Base-by-base conservation (phyloP, 305 asterid species). In the Stenogyne calaminthoides region DNA sequence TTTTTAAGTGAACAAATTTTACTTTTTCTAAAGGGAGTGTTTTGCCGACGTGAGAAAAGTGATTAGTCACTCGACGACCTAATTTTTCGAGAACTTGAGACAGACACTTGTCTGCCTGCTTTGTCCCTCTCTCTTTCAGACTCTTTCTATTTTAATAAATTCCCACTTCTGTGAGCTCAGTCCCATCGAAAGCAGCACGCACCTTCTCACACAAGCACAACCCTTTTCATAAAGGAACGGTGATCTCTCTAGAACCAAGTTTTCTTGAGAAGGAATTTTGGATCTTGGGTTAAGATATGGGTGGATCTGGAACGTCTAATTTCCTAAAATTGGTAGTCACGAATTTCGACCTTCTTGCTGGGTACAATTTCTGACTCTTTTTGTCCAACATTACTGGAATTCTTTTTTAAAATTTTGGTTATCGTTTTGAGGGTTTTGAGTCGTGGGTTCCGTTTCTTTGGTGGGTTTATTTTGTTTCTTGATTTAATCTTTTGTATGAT, bases 311-410 rank as follows among this genome's bases (percentile, higher is more conserved):
- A 61, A 84, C 85, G 9, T 84, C 52, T 16, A 86, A 82, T 80
- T 81, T 90, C 74, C 82, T 90, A 72, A 90, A 86, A 81, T 64
- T 90, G 64, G 11, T 90, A 6, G 73, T 68, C 16, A 70, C 72
- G 6, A 90, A 90, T 67, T 76, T 90, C 76, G 96, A 90, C 79
- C 51, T 90, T 64, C 88, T 90, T 72, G 96, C 91, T 72, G 89
- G 95, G 96, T 90, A 84, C 9, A 8, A 20, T 60, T 59, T 15
- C 63, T 57, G 9, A 36, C 55, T 39, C 63, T 42, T 8, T 3
- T 32, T 19, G 54, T 52, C 19, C 64, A 32, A 16, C 60, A 55
- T 55, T 55, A 0, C 18, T 67, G 1, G 15, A 36, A 25, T 42
- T 46, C 14, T 34, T 34, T 37, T 7, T 37, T 25, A 2, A 5